Evolutionary conservation across 305 asterid genomes (phyloP), one percentile per base, ranked within the genome.

Genomic region (Fraxinus sp.): DNA sequence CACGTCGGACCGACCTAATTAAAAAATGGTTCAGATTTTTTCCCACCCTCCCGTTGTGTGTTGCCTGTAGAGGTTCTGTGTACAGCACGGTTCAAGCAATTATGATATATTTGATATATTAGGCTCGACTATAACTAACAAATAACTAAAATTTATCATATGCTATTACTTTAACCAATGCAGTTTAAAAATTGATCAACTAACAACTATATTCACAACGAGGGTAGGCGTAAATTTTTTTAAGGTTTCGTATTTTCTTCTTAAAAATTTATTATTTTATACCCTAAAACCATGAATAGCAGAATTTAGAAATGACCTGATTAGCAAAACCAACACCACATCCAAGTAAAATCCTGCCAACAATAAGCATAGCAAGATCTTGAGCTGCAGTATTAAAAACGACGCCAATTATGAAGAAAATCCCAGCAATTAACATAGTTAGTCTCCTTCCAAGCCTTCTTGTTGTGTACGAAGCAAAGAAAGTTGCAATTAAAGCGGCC

Each of bases 281-380:
- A 13, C 16, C 55, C n/a, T 44, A 11, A 44, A 49, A 49, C 3
- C 18, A 14, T 14, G 16, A 16, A 55, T 55, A 55, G 22, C 64
- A 62, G 30, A 18, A n/a, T 18, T 5, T 57, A 16, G 9, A 22
- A 59, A 68, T 68, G 30, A 94, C 99, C 98, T 95, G 99, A 83
- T 95, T 95, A 26, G 96, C 99, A 33, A 95, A 95, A 5, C 99
- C 99, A 18, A 95, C 96, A 0, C 99, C 99, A 57, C 97, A 93
- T 0, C 99, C 99, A 32, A 94, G 95, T 10, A 93, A 73, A 80
- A 95, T 91, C 81, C 98, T 84, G 57, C 99, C 99, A 75, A 92
- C 81, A 78, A 95, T 95, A 78, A 95, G 98, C 99, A 95, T 95
- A 5, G 99, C 93, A 36, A 94, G 93, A 77, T 95, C 91, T 81